Percentiles rank a stretch among this genome's conserved stretches.
Evolutionary conservation across 345 rosid species (phyloP).

Genomic region (Bretschneidera sinensis): DNA sequence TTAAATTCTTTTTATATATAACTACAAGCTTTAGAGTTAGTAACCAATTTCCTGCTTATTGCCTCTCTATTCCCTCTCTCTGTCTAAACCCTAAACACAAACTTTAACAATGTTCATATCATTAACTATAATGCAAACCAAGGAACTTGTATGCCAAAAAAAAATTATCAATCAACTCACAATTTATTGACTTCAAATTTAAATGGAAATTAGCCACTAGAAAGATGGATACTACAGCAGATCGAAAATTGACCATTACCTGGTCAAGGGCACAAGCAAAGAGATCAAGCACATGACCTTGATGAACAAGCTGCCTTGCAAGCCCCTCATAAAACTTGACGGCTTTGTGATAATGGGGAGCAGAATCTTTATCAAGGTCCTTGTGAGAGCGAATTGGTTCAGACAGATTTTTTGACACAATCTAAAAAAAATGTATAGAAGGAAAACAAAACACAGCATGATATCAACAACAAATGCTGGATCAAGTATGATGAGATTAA

Average conservation of each 20-base stretch:
- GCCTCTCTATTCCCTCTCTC: too few species aligned
- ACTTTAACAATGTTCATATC: too few species aligned
- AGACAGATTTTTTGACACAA: slow-evolving; percentile 74
- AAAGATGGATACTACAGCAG: background rate
- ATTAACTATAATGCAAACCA: too few species aligned
- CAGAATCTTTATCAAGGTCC: slow-evolving; percentile 88
- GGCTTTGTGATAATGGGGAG: slow-evolving; percentile 67
- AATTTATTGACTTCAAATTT: too few species aligned
- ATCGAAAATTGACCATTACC: slow-evolving; percentile 22
- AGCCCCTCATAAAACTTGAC: slow-evolving; percentile 73
- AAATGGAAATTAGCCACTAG: too few species aligned
- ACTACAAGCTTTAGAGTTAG: too few species aligned
- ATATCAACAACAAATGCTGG: background rate
- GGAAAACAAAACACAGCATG: background rate
- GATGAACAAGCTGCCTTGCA: slow-evolving; percentile 92
- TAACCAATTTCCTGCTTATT: too few species aligned
- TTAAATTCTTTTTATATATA: too few species aligned
- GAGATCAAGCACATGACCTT: slow-evolving; percentile 95
- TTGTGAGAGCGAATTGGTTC: slow-evolving; percentile 97
- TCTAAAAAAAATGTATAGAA: slow-evolving; percentile 36
- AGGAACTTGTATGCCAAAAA: too few species aligned
- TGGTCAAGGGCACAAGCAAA: slow-evolving; percentile 96
- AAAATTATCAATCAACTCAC: too few species aligned
- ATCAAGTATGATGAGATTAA: background rate
- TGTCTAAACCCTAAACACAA: too few species aligned